Conservation (phyloP, 768 basidiomycete genomes). For the Phylloporus rhodoxanthus region DNA sequence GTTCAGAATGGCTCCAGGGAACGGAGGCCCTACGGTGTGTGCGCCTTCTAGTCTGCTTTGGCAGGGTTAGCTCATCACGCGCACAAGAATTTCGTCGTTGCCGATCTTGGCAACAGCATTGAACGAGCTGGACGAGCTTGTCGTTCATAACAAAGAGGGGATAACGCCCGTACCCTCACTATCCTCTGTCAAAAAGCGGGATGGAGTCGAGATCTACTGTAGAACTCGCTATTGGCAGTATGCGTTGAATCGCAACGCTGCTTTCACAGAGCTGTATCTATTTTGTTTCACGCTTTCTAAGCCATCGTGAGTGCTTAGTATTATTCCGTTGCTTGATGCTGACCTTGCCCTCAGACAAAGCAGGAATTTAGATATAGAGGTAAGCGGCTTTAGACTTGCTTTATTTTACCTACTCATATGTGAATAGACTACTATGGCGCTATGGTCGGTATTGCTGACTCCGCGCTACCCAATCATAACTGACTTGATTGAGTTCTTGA, state of each 20-base stretch:
- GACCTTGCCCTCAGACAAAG: slow-evolving; percentile 43
- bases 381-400: slow-evolving; percentile 25
- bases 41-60: not conserved
- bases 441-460: slow-evolving; percentile 72
- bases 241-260: slow-evolving; percentile 41
- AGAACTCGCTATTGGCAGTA: slow-evolving; percentile 45
- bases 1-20: slow-evolving; percentile 65
- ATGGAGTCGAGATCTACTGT: slow-evolving; percentile 46
- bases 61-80: not conserved
- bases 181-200: slow-evolving; percentile 31
- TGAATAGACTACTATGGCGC: slow-evolving; percentile 56
- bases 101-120: slow-evolving; percentile 45
- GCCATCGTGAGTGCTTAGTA: slow-evolving; percentile 50
- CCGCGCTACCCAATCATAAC: slow-evolving; percentile 60
- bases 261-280: slow-evolving; percentile 61
- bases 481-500: slow-evolving; percentile 64
- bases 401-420: not conserved
- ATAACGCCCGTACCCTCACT: slow-evolving; percentile 20
- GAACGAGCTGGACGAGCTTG: slow-evolving; percentile 57
- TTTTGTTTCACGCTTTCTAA: slow-evolving; percentile 72
- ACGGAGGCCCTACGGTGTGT: slow-evolving; percentile 43
- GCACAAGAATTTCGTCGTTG: slow-evolving; percentile 46
- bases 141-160: slow-evolving; percentile 45
- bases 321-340: not conserved
- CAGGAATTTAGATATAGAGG: slow-evolving; percentile 80